Evolutionary conservation across 2,329 filamentous ascomycete genomes (phyloP).

Genomic region (Xylariaceae sp.): DNA sequence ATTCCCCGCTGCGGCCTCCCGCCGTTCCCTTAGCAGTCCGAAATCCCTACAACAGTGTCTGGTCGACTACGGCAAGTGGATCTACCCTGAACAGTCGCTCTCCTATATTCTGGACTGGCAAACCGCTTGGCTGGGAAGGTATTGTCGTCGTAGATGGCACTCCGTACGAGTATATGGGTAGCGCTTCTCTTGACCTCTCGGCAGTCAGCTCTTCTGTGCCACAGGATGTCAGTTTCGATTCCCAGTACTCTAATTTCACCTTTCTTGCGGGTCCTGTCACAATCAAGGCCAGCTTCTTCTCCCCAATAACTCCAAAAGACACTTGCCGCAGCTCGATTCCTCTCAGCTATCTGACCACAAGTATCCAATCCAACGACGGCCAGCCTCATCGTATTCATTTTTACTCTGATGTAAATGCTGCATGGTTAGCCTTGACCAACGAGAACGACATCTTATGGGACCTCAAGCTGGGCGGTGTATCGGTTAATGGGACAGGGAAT

Average conservation of each 20-base stretch:
- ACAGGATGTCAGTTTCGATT: constrained; percentile 37
- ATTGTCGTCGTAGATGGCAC: constrained; percentile 39
- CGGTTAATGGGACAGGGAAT: constrained; percentile 26
- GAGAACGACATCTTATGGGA: constrained; percentile 65
- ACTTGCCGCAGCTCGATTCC: constrained; percentile 75
- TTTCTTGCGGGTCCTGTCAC: constrained; percentile 31
- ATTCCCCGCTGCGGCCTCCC: constrained; percentile 48
- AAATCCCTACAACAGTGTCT: constrained; percentile 54
- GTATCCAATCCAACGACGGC: constrained; percentile 51
- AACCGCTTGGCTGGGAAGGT: constrained; percentile 40
- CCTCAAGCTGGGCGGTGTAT: constrained; percentile 43
- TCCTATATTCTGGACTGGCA: constrained; percentile 74
- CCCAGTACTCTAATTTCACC: constrained; percentile 43
- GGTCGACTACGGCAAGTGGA: constrained; percentile 60
- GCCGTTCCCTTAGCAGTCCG: constrained; percentile 54
- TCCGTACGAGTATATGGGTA: constrained; percentile 40
- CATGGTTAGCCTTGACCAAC: constrained; percentile 74
- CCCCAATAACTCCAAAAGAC: constrained; percentile 73
- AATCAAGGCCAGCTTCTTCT: constrained; percentile 54
- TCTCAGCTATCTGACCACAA: constrained; percentile 69
- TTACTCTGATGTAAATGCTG: constrained; percentile 65
- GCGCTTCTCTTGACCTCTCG: constrained; percentile 31
- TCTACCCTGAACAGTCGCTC: constrained; percentile 67
- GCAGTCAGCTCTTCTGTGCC: constrained; percentile 35
- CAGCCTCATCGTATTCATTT: constrained; percentile 53